These are phyloP conservation scores for Monosporascus sp. DNA, from an alignment of 2,329 filamentous ascomycete genomes.

Conservation along the genomic window DNA sequence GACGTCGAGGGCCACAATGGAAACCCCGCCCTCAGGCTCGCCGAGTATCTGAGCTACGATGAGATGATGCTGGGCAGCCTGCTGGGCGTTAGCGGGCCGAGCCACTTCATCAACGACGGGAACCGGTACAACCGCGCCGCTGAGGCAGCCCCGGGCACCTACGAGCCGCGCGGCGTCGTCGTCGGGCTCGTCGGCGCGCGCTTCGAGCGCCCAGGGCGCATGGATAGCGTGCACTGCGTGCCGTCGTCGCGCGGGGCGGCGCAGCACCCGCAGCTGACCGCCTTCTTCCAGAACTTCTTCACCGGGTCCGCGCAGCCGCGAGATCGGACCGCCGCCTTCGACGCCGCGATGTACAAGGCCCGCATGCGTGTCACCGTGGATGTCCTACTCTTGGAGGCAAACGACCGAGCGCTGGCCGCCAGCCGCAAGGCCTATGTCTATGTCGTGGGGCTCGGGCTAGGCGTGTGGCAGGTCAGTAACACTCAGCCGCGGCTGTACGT, in stretches of 20 bases:
- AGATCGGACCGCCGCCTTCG: conserved; percentile 8
- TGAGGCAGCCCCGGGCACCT: conserved; percentile 6
- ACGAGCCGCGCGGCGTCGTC: conserved; percentile 23
- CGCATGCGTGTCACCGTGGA: conserved; percentile 21
- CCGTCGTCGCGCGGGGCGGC: not conserved
- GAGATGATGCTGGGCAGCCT: conserved; percentile 29
- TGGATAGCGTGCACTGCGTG: conserved; percentile 20
- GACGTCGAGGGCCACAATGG: conserved; percentile 11
- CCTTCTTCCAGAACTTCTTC: conserved; percentile 20
- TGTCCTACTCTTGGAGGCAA: conserved; percentile 24
- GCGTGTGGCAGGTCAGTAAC: conserved; percentile 15
- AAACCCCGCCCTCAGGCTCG: conserved; percentile 8
- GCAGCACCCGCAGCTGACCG: conserved; percentile 16
- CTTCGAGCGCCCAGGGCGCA: conserved; percentile 23
- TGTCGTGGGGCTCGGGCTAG: conserved; percentile 27
- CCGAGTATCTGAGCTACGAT: conserved; percentile 27
- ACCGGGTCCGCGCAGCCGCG: not conserved
- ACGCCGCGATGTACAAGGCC: conserved; percentile 17
- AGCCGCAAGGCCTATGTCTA: conserved; percentile 22
- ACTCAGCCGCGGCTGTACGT: conserved; percentile 16
- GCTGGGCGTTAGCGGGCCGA: conserved; percentile 24
- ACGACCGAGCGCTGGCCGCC: conserved; percentile 14
- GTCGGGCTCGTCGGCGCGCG: conserved; percentile 27
- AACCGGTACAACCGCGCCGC: conserved; percentile 15
- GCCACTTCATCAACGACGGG: conserved; percentile 27